Conservation (phyloP, 208 protist genomes). For the Acanthamoeba royreba region DNA sequence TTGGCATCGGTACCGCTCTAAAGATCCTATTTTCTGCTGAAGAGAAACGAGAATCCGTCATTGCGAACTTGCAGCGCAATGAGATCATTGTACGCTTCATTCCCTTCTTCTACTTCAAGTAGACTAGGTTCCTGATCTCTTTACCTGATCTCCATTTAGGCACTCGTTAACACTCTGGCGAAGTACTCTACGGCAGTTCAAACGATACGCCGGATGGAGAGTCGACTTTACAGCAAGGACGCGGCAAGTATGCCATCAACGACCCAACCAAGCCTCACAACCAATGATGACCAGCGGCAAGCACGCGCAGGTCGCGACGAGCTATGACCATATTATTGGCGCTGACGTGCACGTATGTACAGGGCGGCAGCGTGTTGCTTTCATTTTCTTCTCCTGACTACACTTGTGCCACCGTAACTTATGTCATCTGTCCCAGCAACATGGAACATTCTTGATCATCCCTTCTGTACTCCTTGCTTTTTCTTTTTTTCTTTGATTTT, state of each 20-base stretch:
- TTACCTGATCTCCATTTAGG: background rate
- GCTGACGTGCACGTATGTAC: too few relatives aligned
- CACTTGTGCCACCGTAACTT: too few relatives aligned
- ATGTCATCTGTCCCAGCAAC: too few relatives aligned
- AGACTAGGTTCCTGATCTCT: background rate
- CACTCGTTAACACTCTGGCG: background rate
- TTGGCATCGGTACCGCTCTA: conserved; percentile 70
- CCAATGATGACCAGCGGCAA: background rate
- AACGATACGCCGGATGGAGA: background rate
- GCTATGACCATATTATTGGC: too few relatives aligned
- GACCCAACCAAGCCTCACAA: background rate
- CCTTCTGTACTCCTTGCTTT: too few relatives aligned
- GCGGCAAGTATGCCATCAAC: background rate
- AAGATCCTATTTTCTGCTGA: conserved; percentile 67
- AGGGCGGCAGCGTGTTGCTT: too few relatives aligned
- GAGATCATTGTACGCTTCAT: conserved; percentile 56
- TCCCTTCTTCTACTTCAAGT: too few relatives aligned
- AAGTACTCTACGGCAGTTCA: background rate
- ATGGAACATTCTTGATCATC: too few relatives aligned
- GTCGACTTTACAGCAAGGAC: background rate
- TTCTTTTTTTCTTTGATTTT: background rate
- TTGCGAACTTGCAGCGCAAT: background rate
- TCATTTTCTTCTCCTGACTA: too few relatives aligned
- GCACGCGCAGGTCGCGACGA: too few relatives aligned
- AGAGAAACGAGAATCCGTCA: background rate